Conservation (phyloP, 148 eudicot species). For the Limonium bicolor region DNA sequence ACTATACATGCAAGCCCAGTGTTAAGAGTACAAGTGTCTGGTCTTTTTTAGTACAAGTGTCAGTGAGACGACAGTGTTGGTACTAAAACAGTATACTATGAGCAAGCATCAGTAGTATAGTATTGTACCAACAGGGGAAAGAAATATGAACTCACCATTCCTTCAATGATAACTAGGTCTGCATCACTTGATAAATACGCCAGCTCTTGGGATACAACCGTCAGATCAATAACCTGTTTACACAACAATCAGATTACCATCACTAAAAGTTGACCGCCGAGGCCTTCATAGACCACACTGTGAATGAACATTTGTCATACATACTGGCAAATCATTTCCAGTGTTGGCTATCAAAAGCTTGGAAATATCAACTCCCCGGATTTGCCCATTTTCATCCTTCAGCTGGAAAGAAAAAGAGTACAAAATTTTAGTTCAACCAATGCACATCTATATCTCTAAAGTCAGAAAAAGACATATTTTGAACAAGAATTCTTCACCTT, state of each 20-base stretch:
- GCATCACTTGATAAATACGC: slow-evolving; percentile 86
- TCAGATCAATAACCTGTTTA: slow-evolving; percentile 81
- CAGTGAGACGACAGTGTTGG: no score
- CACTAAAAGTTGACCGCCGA: not conserved
- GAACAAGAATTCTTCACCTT: slow-evolving; percentile 33
- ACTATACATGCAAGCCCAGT: no score
- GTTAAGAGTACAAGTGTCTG: no score
- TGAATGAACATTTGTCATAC: slow-evolving; percentile 10
- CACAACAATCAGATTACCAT: slow-evolving; percentile 6
- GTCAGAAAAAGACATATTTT: not conserved
- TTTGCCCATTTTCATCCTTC: slow-evolving; percentile 78
- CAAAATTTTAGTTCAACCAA: no score
- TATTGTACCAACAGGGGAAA: no score
- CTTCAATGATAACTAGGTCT: slow-evolving; percentile 87
- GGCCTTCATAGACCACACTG: not conserved
- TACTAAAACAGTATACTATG: no score
- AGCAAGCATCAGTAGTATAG: no score
- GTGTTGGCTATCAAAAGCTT: slow-evolving; percentile 85
- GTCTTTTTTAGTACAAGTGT: no score
- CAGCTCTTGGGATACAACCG: slow-evolving; percentile 83
- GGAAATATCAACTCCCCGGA: slow-evolving; percentile 68
- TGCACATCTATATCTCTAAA: not conserved
- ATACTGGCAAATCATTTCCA: slow-evolving; percentile 97
- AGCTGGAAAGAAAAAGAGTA: slow-evolving; percentile 27
- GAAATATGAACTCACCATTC: slow-evolving; percentile 66